Percentiles rank a stretch among this genome's conserved stretches.
Evolutionary conservation across 148 eudicot species (phyloP).

Genomic region (Camellia japonica): DNA sequence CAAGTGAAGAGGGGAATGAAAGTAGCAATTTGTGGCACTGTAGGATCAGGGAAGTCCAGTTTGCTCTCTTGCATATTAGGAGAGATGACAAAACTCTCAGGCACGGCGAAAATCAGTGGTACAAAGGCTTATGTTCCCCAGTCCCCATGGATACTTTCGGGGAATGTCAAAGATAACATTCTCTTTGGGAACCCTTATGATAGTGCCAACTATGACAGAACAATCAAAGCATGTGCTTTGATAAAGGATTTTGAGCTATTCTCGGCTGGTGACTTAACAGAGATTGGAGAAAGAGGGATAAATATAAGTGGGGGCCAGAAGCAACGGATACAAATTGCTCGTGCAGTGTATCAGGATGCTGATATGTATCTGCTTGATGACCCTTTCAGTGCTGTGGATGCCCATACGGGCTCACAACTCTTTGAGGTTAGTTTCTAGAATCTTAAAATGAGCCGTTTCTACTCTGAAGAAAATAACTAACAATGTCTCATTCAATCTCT

Average conservation of each 20-base stretch:
- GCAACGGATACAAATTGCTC: constrained; percentile 97
- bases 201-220: constrained; percentile 53
- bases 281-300: constrained; percentile 95
- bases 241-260: constrained; percentile 89
- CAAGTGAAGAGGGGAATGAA: constrained; percentile 75
- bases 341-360: constrained; percentile 92
- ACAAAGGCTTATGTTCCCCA: constrained; percentile 97
- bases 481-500: neutral
- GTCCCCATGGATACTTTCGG: constrained; percentile 92
- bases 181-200: constrained; percentile 79
- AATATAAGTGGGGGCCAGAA: constrained; percentile 99
- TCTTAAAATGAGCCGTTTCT: neutral
- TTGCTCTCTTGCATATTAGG: constrained; percentile 81
- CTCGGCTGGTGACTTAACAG: constrained; percentile 78
- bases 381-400: constrained; percentile 98
- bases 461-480: too few species aligned
- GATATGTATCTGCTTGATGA: constrained; percentile 96
- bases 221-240: constrained; percentile 82
- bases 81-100: constrained; percentile 71
- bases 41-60: constrained; percentile 97
- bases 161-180: constrained; percentile 81
- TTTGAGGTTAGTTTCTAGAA: constrained; percentile 58
- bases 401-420: constrained; percentile 92
- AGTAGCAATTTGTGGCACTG: constrained; percentile 97
- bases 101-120: constrained; percentile 70